phyloP scores from a whole-genome alignment of 805 yeast species.

The Candida sonorensis region DNA sequence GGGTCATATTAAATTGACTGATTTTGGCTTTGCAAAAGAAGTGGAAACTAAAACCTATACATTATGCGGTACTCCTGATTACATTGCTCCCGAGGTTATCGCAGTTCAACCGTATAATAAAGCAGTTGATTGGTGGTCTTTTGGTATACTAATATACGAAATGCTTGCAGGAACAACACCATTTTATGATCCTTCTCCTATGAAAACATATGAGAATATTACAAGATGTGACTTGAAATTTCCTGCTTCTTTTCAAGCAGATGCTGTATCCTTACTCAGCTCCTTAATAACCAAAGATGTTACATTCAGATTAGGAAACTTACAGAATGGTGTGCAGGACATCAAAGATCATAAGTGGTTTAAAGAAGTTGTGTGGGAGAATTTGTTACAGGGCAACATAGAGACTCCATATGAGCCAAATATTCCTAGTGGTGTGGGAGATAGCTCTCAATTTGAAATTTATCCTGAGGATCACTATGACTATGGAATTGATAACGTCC shows the following conservation, averaged over 20 bases:
- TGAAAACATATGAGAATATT: constrained; percentile 58
- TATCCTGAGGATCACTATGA: constrained; percentile 79
- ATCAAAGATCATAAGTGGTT: constrained; percentile 55
- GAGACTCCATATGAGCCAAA: constrained; percentile 64
- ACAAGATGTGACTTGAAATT: constrained; percentile 47
- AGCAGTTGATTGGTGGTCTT: constrained; percentile 62
- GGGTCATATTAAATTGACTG: constrained; percentile 56
- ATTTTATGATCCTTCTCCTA: constrained; percentile 56
- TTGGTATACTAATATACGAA: constrained; percentile 53
- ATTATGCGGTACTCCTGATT: constrained; percentile 59
- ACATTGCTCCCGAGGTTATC: constrained; percentile 59
- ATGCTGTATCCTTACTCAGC: constrained; percentile 44
- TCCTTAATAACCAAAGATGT: constrained; percentile 50
- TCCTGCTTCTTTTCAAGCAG: constrained; percentile 51
- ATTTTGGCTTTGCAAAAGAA: constrained; percentile 59
- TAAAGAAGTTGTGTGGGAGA: constrained; percentile 56
- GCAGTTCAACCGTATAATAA: constrained; percentile 58
- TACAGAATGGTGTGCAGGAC: constrained; percentile 52
- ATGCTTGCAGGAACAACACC: constrained; percentile 62
- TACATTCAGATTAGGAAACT: constrained; percentile 49
- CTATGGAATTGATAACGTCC: constrained; percentile 64
- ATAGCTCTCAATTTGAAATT: constrained; percentile 56
- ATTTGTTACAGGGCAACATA: constrained; percentile 46
- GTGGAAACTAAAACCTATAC: constrained; percentile 55
- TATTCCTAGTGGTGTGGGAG: constrained; percentile 58